A percentile compares a stretch with the other conserved stretches of the same genome.
These are phyloP conservation scores for Xylariaceae sp. DNA, from an alignment of 2,329 filamentous ascomycete species.

Conservation along the genomic window DNA sequence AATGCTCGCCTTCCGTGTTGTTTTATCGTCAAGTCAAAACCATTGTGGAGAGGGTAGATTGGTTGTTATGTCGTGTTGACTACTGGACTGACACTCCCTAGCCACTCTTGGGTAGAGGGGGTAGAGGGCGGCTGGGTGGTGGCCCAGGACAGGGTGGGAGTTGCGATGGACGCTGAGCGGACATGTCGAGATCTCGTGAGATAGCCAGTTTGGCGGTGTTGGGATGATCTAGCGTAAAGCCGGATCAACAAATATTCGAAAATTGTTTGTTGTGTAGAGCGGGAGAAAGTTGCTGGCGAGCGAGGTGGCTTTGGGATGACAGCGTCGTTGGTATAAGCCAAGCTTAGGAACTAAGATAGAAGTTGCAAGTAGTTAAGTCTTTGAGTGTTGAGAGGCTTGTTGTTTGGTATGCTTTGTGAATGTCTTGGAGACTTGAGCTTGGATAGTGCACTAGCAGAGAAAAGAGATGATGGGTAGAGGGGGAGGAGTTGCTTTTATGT, in stretches of 20 bases:
- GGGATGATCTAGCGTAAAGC: constrained; percentile 14
- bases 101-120: constrained; percentile 59
- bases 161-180: constrained; percentile 60
- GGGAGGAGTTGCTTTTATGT: constrained; percentile 31
- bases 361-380: not conserved
- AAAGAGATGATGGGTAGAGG: constrained; percentile 16
- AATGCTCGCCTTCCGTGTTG: constrained; percentile 17
- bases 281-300: no score
- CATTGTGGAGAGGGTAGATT: constrained; percentile 17
- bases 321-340: no score
- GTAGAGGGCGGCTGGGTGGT: constrained; percentile 60
- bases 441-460: no score
- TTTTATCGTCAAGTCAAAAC: constrained; percentile 17
- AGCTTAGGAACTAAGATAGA: not conserved
- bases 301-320: no score
- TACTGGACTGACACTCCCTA: constrained; percentile 32
- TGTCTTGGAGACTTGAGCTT: constrained; percentile 24
- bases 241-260: constrained; percentile 3
- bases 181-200: constrained; percentile 41
- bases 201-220: constrained; percentile 28
- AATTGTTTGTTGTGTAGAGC: not conserved
- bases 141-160: constrained; percentile 65
- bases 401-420: constrained; percentile 7
- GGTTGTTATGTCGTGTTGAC: constrained; percentile 5
- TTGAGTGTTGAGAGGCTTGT: not conserved